Base-by-base conservation (phyloP, 768 basidiomycete genomes). In the Boletellus sp. region DNA sequence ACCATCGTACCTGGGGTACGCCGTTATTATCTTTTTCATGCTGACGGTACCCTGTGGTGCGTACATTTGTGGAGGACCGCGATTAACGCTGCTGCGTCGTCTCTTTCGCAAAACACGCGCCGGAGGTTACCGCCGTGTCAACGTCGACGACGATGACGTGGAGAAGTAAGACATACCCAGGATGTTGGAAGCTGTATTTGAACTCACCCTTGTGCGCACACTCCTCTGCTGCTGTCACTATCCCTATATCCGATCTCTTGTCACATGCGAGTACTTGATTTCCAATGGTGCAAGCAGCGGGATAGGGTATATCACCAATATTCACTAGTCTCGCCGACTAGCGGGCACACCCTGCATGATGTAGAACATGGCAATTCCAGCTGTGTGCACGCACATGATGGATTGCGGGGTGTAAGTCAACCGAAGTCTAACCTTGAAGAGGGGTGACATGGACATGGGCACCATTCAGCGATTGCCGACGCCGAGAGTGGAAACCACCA, bases 41-140 rank as follows among this genome's bases (percentile, higher is more conserved):
- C 51, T 86, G 42, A 74, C 71, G 2, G 66, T 77, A 22, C 66
- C 75, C 17, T 72, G 70, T 15, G 74, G 62, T 13, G 60, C 75
- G 15, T 77, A 83, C 53, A 54, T 74, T 39, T 68, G 79, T 11
- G 82, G 83, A 23, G 81, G 80, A 17, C 22, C 45, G 5, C 62
- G 55, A 35, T 43, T 43, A 1, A 48, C 28, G 15, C 12, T 55
- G 37, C 36, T 76, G 52, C 75, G 75, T 33, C 77, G 70, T 58
- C 58, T 76, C 31, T 42, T 81, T 42, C 71, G 73, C 33, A 65
- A 65, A 43, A 53, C 60, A 24, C 56, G 61, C 35, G 60, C 68
- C 31, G 63, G 63, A 8, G 68, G 68, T 22, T 83, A 81, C 61
- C 73, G 71, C 38, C 73, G 71, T 40, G 72, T 83, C 11, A 67